These are phyloP conservation scores for Agaricus blazei DNA, from an alignment of 768 basidiomycete genomes.

Conservation along the genomic window DNA sequence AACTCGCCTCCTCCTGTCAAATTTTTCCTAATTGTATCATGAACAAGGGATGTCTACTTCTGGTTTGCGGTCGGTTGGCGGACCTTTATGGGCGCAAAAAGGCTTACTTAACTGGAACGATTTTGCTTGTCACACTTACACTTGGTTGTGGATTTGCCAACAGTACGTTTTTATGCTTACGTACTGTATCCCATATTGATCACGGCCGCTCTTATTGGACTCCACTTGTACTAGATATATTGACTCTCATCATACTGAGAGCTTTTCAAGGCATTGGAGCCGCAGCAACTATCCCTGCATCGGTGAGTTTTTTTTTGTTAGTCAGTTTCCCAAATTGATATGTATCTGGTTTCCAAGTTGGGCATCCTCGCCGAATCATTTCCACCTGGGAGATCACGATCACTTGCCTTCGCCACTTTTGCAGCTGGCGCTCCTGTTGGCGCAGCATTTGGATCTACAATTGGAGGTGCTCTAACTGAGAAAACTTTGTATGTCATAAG, in stretches of 20 bases:
- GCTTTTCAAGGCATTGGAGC: constrained; percentile 79
- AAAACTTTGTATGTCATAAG: constrained; percentile 28
- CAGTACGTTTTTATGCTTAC: constrained; percentile 22
- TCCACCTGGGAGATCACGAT: constrained; percentile 57
- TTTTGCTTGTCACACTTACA: constrained; percentile 48
- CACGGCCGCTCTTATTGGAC: too few relatives aligned
- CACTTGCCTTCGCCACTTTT: constrained; percentile 79
- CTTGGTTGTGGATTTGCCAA: constrained; percentile 62
- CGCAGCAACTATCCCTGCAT: constrained; percentile 70
- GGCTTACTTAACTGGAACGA: constrained; percentile 57
- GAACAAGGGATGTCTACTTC: constrained; percentile 68
- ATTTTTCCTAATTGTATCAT: background rate
- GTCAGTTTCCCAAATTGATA: background rate
- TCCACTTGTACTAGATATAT: constrained; percentile 36
- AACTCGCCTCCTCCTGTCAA: background rate
- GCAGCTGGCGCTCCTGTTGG: constrained; percentile 84
- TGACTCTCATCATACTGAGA: constrained; percentile 65
- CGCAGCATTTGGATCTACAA: constrained; percentile 57
- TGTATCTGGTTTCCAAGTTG: constrained; percentile 36
- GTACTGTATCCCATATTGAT: background rate
- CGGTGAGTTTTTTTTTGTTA: constrained; percentile 33
- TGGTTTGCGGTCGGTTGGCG: constrained; percentile 74
- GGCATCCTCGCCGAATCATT: constrained; percentile 83
- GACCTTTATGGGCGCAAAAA: constrained; percentile 75
- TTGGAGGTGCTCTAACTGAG: constrained; percentile 71